A percentile compares a stretch with the other conserved stretches of the same genome.
Evolutionary conservation across 225 moss, liverwort and hornwort genomes (phyloP).

Genomic region (Thuidium tamariscinum): DNA sequence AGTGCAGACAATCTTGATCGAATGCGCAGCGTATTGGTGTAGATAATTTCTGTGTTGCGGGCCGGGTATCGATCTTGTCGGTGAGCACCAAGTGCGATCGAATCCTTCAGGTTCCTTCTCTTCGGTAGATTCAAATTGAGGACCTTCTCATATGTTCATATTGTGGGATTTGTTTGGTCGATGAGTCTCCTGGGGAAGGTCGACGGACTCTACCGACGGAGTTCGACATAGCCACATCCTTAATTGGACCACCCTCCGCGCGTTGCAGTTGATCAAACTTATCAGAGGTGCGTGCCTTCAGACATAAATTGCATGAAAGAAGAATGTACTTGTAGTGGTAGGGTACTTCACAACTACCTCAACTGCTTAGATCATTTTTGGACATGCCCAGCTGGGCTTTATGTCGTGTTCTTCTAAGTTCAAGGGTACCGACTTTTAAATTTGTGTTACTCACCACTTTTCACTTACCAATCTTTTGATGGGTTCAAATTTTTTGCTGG

Average conservation of each 20-base stretch:
- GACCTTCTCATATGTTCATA: too few species aligned
- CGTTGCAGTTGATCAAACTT: background rate
- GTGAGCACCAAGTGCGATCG: background rate
- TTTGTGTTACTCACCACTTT: background rate
- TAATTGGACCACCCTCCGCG: background rate
- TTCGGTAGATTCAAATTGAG: background rate
- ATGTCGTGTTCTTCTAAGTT: background rate
- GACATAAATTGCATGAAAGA: background rate
- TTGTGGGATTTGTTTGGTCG: background rate
- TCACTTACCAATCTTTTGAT: background rate
- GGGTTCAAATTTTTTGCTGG: background rate
- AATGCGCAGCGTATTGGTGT: background rate
- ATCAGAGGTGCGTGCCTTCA: background rate
- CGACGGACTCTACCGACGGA: background rate
- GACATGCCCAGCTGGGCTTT: background rate
- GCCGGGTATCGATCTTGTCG: background rate
- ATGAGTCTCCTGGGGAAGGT: background rate
- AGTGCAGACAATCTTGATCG: too few species aligned
- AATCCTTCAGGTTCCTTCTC: background rate
- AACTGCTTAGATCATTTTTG: background rate
- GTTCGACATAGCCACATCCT: too few species aligned
- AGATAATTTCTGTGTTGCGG: background rate
- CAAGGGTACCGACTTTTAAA: background rate
- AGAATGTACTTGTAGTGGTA: background rate
- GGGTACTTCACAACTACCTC: background rate